Evolutionary conservation across 495 filamentous ascomycete genomes (phyloP), one percentile per base, ranked within the genome.

Genomic region (Hypomontagnella monticulosa): DNA sequence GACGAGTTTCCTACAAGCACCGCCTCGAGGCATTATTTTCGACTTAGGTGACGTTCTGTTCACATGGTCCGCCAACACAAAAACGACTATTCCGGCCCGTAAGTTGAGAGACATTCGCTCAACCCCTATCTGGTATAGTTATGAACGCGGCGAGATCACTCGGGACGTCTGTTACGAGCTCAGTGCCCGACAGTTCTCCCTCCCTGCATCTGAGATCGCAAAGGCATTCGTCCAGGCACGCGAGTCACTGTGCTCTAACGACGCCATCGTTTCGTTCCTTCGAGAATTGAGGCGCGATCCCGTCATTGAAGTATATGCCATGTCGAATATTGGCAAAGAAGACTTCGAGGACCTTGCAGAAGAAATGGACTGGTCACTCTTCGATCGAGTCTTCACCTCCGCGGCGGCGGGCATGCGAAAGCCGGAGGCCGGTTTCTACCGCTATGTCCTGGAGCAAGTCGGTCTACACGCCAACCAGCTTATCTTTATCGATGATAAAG

Each of bases 331-430:
- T 18, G 65, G 71, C 1, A 52, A 58, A 43, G 61, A 66, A 30
- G 73, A 75, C 38, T 75, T 67, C 20, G 49, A 57, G 1, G 68
- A 60, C 15, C 59, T 74, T 14, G 43, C 61, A 14, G 27, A 15
- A 19, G 60, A 53, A 33, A 34, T 67, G 27, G 60, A 73, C 44
- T 75, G 70, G 70, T 40, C 38, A 7, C 54, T 74, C 20, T 76
- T 76, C 16, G 57, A 76, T 54, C 49, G 43, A 42, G 63, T 76
- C n/a, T 76, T 76, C 51, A 76, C 73, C 11, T 76, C 73, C 18
- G 71, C 60, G 19, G 51, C 44, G 5, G 62, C 60, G 18, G 72
- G 72, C 3, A 64, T 68, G 61, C 63, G 73, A n/a, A 76, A 76
- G 40, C 73, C 73, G 34, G 67, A 69, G 16, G 46, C 36, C 11